phyloP scores from a whole-genome alignment of 495 filamentous ascomycete genomes.

The Hypoxylon rickii region DNA sequence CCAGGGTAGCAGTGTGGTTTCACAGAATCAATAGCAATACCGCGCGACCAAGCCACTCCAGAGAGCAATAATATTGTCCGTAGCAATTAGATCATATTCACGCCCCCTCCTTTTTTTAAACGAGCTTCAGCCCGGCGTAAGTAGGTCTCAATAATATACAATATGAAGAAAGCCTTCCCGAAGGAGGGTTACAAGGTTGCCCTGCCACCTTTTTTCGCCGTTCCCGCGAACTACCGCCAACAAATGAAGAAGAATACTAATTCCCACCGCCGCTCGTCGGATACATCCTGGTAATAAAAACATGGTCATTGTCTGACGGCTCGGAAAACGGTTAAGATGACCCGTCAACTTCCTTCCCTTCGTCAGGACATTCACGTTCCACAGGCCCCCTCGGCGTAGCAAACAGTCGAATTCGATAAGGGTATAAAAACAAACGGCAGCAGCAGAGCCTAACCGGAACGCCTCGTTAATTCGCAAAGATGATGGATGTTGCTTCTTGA shows the following conservation, averaged over 20 bases:
- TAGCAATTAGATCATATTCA: conserved; percentile 34
- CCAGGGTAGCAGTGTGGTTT: conserved; percentile 15
- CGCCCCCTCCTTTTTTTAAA: conserved; percentile 25
- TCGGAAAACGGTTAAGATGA: conserved; percentile 29
- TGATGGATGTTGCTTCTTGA: conserved; percentile 30
- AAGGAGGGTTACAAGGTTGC: conserved; percentile 8
- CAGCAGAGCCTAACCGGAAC: conserved; percentile 36
- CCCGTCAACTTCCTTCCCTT: conserved; percentile 32
- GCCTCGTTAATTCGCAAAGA: conserved; percentile 38
- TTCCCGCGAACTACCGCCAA: conserved; percentile 15
- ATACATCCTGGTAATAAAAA: conserved; percentile 33
- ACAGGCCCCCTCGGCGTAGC: conserved; percentile 32
- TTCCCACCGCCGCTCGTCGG: conserved; percentile 6
- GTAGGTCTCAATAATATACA: conserved; percentile 40
- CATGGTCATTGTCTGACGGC: conserved; percentile 32
- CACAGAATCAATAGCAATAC: conserved; percentile 22
- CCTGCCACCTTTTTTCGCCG: conserved; percentile 24
- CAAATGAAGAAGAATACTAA: conserved; percentile 15
- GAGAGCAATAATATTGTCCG: conserved; percentile 1
- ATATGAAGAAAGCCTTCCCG: conserved; percentile 25
- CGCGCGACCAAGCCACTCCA: conserved; percentile 10
- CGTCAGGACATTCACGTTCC: conserved; percentile 39
- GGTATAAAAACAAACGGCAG: conserved; percentile 40
- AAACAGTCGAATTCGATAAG: conserved; percentile 38
- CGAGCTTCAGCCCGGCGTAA: conserved; percentile 15